Conservation (phyloP, 768 basidiomycete genomes). For the Epithele typhae region DNA sequence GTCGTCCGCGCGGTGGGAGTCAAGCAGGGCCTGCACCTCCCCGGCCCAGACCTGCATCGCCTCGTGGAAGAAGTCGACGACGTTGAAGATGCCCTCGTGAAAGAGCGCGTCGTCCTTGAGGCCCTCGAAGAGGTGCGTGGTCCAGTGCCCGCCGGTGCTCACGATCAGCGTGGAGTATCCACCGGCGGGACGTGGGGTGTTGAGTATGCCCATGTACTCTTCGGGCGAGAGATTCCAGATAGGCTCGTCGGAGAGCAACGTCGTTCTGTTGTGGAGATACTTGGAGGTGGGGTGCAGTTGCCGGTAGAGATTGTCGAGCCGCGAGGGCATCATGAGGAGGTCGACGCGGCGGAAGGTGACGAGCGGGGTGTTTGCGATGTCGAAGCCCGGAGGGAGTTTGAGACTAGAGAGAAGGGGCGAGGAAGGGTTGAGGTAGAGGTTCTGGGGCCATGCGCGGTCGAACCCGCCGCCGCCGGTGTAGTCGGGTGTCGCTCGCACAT, state of each 20-base stretch:
- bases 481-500: slow-evolving; percentile 62
- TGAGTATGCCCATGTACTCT: slow-evolving; percentile 49
- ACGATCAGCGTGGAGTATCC: slow-evolving; percentile 61
- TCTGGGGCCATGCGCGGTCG: slow-evolving; percentile 63
- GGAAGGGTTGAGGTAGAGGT: slow-evolving; percentile 53
- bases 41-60: slow-evolving; percentile 54
- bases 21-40: slow-evolving; percentile 43
- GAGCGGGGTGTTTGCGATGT: slow-evolving; percentile 54
- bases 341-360: slow-evolving; percentile 65
- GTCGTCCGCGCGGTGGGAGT: slow-evolving; percentile 22
- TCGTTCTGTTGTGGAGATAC: background rate
- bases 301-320: slow-evolving; percentile 38
- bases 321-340: slow-evolving; percentile 45
- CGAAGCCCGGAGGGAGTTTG: slow-evolving; percentile 46
- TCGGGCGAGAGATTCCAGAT: slow-evolving; percentile 50
- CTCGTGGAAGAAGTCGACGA: slow-evolving; percentile 55
- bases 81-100: slow-evolving; percentile 48
- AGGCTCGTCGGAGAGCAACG: slow-evolving; percentile 52
- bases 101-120: slow-evolving; percentile 31
- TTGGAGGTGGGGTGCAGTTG: slow-evolving; percentile 13
- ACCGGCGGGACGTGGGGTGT: slow-evolving; percentile 39
- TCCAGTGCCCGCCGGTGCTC: slow-evolving; percentile 71
- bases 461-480: slow-evolving; percentile 50
- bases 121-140: slow-evolving; percentile 47
- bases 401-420: slow-evolving; percentile 45